Evolutionary conservation across 495 filamentous ascomycete species (phyloP).

Genomic region (Aspergillus conjunctus): DNA sequence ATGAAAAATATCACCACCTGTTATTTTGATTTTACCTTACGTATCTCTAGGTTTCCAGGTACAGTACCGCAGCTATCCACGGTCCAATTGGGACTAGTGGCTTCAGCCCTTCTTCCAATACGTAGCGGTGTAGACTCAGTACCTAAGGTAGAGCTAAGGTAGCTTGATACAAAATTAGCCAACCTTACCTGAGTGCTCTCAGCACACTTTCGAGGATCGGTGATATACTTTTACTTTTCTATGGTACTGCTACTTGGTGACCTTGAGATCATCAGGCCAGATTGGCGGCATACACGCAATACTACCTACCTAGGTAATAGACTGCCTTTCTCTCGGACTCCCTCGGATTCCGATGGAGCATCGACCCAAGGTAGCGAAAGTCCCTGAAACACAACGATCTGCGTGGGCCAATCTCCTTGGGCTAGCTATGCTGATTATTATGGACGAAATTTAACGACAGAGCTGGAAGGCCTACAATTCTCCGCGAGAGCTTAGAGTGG

Average conservation of each 20-base stretch:
- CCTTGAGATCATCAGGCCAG: no score
- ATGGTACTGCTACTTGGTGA: no score
- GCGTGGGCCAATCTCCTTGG: not conserved
- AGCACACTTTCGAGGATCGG: not conserved
- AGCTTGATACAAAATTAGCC: no score
- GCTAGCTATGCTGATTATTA: not conserved
- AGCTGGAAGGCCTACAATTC: not conserved
- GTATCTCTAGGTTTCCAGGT: not conserved
- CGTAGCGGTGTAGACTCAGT: not conserved
- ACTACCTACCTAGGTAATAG: no score
- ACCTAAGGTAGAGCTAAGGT: not conserved
- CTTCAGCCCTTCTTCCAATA: not conserved
- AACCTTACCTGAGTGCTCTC: no score
- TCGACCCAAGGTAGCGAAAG: conserved; percentile 1
- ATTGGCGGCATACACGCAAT: not conserved
- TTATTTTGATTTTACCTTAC: not conserved
- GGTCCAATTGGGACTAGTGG: conserved; percentile 14
- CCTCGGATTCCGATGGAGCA: not conserved
- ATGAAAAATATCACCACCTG: not conserved
- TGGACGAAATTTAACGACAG: not conserved
- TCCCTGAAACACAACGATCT: conserved; percentile 6
- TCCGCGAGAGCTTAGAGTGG: not conserved
- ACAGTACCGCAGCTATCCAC: not conserved
- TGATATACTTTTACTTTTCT: no score
- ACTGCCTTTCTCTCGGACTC: no score